Conservation (phyloP, 495 filamentous ascomycete species). For the Penicillium tannophilum region DNA sequence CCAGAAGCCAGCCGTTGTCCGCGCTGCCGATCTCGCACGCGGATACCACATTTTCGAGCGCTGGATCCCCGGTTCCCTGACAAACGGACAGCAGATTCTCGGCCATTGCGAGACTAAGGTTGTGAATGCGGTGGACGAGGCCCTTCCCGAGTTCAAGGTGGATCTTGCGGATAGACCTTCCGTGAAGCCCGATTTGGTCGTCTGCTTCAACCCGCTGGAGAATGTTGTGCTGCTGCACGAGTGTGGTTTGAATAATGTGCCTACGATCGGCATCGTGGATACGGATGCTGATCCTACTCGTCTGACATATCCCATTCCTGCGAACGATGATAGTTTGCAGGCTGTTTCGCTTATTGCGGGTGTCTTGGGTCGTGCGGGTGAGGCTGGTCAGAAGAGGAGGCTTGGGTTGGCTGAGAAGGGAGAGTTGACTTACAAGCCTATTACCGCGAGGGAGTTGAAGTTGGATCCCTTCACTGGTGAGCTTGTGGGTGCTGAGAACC, state of each 20-base stretch:
- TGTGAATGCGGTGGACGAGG: conserved; percentile 69
- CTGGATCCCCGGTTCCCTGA: conserved; percentile 91
- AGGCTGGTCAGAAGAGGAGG: conserved; percentile 71
- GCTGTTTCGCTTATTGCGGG: conserved; percentile 80
- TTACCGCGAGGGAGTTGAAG: conserved; percentile 32
- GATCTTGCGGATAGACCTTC: conserved; percentile 62
- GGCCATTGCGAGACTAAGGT: conserved; percentile 64
- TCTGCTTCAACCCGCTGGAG: conserved; percentile 90
- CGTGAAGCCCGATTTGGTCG: conserved; percentile 85
- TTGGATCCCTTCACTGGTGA: conserved; percentile 32
- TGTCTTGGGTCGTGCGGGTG: conserved; percentile 79
- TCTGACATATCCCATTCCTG: conserved; percentile 95
- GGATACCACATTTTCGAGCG: conserved; percentile 91
- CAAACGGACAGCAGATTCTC: conserved; percentile 89
- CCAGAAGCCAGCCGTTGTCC: conserved; percentile 75
- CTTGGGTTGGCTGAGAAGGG: conserved; percentile 61
- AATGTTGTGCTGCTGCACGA: conserved; percentile 89
- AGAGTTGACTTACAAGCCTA: conserved; percentile 57
- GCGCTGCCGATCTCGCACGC: conserved; percentile 73
- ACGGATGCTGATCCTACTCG: conserved; percentile 90
- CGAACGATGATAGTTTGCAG: conserved; percentile 94
- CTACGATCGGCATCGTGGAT: conserved; percentile 93
- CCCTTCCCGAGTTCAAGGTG: conserved; percentile 63
- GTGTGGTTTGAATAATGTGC: conserved; percentile 82
- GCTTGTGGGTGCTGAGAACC: conserved; percentile 20